Base-by-base conservation (phyloP, 805 yeast genomes). In the Starmerella khaoyaiensis region DNA sequence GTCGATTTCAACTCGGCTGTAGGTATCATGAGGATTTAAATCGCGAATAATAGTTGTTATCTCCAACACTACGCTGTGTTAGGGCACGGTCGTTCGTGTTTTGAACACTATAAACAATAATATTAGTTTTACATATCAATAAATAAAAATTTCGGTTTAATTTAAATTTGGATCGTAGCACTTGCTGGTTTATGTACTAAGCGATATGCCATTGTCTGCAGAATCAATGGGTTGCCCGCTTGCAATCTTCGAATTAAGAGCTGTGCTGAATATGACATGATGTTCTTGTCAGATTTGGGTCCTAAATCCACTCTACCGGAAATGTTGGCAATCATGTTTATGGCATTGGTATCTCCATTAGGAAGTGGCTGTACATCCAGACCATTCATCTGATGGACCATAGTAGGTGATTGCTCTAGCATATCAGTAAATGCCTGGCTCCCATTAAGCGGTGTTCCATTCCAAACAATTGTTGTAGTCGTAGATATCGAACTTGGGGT, bases 391-490 rank as follows among this genome's bases (percentile, higher is more conserved):
- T 54, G 62, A 46, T 63, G 67, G 14, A 23, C 20, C 12, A 62
- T 60, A 5, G 35, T 30, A 5, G 67, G 67, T 55, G 59, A 53
- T 5, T 46, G 46, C 4, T 45, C 31, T 39, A 55, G 46, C 56
- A 62, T 51, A 30, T 56, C 55, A 21, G 49, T 36, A 35, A 61
- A 54, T 9, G 58, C 55, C n/a, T 51, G 58, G 7, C 55, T 52
- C 7, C 67, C 67, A 9, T 49, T 57, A 16, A 62, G 41, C 26
- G 67, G 67, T 22, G 56, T 57, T 18, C 67, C 67, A 43, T 62
- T 60, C 60, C 62, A 63, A 12, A 63, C 60, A 20, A 63, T 54
- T 10, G 62, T 56, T 2, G 64, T 57, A 14, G 49, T 47, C 7
- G 59, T 56, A n/a, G 40, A 24, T 5, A 51, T 31, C 11, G 53